Base-by-base conservation (phyloP, 2,329 filamentous ascomycete genomes). In the Fonsecaea pugnacius region DNA sequence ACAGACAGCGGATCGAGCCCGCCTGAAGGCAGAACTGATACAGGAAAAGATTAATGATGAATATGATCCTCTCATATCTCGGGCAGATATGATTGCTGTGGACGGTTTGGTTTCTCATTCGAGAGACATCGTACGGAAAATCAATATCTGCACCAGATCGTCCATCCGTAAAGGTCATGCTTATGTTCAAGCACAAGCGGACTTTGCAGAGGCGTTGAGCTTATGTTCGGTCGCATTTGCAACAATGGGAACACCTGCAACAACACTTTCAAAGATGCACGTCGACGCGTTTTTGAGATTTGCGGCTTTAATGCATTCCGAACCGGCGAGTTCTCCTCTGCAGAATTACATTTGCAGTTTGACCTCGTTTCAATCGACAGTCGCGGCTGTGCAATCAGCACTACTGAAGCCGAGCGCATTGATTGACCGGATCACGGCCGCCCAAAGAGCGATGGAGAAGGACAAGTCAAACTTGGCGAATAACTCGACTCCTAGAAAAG, bases 101-200 rank as follows among this genome's bases (percentile, higher is more conserved):
- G 94, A 98, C 73, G 89, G 95, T 71, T 96, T 99, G 76, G 89
- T 96, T 59, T 89, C 92, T 58, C 91, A 96, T 74, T 94, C 94
- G 21, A 87, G 92, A 71, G 94, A 98, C 61, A 93, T 92, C 77
- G 89, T 99, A 43, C 88, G 92, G 57, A 87, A 89, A 68, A 87
- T 98, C 65, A 93, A 93, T 72, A 88, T 90, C 72, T 89, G 91
- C 60, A 94, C 91, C 0, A 91, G 91, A 76, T 91, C 88, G 70
- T 87, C 96, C 58, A 89, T 95, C 43, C 87, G 94, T 63, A 86
- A 92, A 62, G 88, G 90, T 27, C 94, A 95, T 73, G 85, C 86
- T 65, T 78, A 94, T 32, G 87, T 87, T 53, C 87, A 90, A 70
- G 85, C 85, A 52, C 78, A 83, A 40, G 82, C 83, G 36, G 81